Evolutionary conservation across 176 grass and related monocot species (phyloP).

Genomic region (Rhynchospora pubera): DNA sequence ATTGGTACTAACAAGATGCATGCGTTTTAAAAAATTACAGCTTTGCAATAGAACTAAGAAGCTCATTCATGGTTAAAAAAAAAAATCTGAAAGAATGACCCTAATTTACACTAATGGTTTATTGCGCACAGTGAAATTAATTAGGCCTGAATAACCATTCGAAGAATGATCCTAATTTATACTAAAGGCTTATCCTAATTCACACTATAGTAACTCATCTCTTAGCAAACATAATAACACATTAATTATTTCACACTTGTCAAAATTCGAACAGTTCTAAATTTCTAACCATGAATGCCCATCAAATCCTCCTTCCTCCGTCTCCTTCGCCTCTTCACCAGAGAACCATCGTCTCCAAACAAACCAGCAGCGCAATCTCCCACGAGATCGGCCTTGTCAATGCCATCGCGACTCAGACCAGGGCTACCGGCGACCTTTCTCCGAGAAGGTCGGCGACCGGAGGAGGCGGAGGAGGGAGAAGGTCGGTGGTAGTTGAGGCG

Average conservation of each 20-base stretch:
- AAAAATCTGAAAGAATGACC: not conserved
- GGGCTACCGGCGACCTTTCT: not conserved
- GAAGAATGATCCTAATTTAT: not conserved
- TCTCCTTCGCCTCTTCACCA: constrained; percentile 2
- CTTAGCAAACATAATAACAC: not conserved
- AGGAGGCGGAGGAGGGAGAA: not conserved
- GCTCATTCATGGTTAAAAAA: too few species aligned
- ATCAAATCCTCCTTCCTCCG: constrained; percentile 7
- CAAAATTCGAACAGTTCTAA: not conserved
- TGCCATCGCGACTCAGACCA: not conserved
- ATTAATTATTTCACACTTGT: not conserved
- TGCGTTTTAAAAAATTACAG: not conserved
- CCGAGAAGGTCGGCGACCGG: not conserved
- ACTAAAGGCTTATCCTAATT: not conserved
- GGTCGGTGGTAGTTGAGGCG: constrained; percentile 14
- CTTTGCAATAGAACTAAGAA: not conserved
- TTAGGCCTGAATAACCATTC: not conserved
- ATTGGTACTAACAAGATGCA: not conserved
- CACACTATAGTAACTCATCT: not conserved
- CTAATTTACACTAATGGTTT: not conserved
- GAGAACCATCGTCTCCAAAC: not conserved
- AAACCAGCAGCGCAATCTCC: not conserved
- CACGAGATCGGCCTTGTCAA: not conserved
- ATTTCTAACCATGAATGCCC: not conserved
- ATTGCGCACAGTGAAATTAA: not conserved